Conservation (phyloP, 306 rosid genomes). For the Aeschynomene evenia region DNA sequence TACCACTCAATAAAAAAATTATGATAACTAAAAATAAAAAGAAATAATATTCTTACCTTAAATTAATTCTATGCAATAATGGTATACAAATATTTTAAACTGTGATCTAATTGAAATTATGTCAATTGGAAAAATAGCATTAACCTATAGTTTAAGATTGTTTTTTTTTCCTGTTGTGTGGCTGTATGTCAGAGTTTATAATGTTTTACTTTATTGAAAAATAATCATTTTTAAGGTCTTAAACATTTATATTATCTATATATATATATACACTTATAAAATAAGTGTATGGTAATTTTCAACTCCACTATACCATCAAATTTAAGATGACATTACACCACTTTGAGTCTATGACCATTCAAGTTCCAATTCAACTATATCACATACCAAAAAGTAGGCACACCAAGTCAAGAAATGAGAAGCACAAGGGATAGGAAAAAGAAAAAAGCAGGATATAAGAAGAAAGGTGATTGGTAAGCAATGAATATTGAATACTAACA, state of each 20-base stretch:
- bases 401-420: not conserved
- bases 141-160: too few relatives aligned
- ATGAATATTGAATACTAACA: not conserved
- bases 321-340: not conserved
- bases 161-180: too few relatives aligned
- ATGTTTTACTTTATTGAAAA: too few relatives aligned
- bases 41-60: too few relatives aligned
- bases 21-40: not conserved
- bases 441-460: not conserved
- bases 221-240: too few relatives aligned
- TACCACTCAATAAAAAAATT: not conserved
- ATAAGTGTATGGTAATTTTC: not conserved
- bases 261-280: not conserved
- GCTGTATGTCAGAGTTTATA: too few relatives aligned
- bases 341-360: not conserved
- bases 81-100: too few relatives aligned
- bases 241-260: too few relatives aligned
- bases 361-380: not conserved
- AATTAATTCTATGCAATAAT: too few relatives aligned
- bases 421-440: not conserved
- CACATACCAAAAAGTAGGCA: not conserved
- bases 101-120: too few relatives aligned
- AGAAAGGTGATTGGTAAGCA: not conserved
- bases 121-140: too few relatives aligned
- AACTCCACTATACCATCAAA: not conserved